Conservation (phyloP, 2,329 filamentous ascomycete genomes). For the Colletotrichum magnum region DNA sequence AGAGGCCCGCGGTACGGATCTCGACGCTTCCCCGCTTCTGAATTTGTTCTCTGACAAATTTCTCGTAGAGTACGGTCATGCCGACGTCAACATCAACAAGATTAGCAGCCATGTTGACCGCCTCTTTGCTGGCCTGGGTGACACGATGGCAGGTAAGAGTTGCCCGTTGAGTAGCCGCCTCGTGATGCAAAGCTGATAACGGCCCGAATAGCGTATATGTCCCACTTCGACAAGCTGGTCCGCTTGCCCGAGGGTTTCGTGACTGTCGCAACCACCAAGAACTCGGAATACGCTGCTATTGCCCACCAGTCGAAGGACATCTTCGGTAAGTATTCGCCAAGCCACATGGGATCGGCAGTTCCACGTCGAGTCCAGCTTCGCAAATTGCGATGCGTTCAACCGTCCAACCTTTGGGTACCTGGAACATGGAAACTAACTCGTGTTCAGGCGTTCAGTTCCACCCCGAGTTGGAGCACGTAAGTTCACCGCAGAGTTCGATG, state of each 20-base stretch:
- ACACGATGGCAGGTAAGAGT: conserved; percentile 67
- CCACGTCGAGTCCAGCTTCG: too few relatives aligned
- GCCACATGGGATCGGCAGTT: too few relatives aligned
- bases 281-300: conserved; percentile 85
- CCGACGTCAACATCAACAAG: conserved; percentile 72
- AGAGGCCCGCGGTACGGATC: conserved; percentile 60
- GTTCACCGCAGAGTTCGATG: neutral
- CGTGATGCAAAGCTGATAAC: neutral
- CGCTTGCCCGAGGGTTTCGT: conserved; percentile 80
- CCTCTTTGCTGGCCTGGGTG: conserved; percentile 81
- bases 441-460: conserved; percentile 83
- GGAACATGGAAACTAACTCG: conserved; percentile 17
- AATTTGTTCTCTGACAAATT: conserved; percentile 43
- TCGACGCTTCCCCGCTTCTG: too few relatives aligned
- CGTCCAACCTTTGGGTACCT: too few relatives aligned
- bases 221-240: conserved; percentile 88
- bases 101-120: conserved; percentile 75
- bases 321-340: conserved; percentile 64
- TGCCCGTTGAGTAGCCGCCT: too few relatives aligned
- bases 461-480: conserved; percentile 75
- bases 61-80: conserved; percentile 33
- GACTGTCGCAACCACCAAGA: conserved; percentile 80
- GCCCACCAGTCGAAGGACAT: conserved; percentile 78
- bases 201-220: conserved; percentile 77
- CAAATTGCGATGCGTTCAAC: too few relatives aligned